These are phyloP conservation scores for Amanita rubescens DNA, from an alignment of 768 basidiomycete species.

Conservation along the genomic window DNA sequence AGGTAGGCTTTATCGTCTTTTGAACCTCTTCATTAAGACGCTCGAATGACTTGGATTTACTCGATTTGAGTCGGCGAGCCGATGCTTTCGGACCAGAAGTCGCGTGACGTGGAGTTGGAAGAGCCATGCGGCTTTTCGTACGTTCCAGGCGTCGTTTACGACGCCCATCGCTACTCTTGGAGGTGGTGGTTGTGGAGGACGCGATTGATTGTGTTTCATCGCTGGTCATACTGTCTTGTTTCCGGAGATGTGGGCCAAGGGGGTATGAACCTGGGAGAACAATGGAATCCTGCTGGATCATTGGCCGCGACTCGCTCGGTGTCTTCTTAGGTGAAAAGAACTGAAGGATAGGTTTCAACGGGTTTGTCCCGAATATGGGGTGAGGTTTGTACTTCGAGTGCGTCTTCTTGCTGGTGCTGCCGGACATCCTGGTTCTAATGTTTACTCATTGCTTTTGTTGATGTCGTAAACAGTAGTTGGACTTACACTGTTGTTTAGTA, in stretches of 20 bases:
- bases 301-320: background rate
- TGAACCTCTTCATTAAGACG: background rate
- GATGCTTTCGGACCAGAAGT: background rate
- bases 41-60: constrained; percentile 1
- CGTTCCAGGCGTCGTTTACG: constrained; percentile 4
- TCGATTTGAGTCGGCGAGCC: background rate
- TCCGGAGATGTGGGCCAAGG: background rate
- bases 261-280: background rate
- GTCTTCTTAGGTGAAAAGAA: constrained; percentile 2
- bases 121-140: constrained; percentile 2
- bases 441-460: constrained; percentile 2
- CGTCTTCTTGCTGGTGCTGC: background rate
- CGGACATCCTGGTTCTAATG: constrained; percentile 1
- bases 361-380: constrained; percentile 4
- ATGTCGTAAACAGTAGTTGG: constrained; percentile 1
- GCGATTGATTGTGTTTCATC: background rate
- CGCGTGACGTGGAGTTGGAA: background rate
- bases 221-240: background rate
- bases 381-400: constrained; percentile 5
- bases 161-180: background rate
- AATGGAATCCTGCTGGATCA: background rate
- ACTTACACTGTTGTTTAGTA: background rate
- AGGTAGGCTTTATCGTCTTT: background rate
- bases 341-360: background rate
- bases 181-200: too few species aligned